Evolutionary conservation across 169 alveolate genomes (phyloP).

Genomic region (Eimeria nieschulzi): DNA sequence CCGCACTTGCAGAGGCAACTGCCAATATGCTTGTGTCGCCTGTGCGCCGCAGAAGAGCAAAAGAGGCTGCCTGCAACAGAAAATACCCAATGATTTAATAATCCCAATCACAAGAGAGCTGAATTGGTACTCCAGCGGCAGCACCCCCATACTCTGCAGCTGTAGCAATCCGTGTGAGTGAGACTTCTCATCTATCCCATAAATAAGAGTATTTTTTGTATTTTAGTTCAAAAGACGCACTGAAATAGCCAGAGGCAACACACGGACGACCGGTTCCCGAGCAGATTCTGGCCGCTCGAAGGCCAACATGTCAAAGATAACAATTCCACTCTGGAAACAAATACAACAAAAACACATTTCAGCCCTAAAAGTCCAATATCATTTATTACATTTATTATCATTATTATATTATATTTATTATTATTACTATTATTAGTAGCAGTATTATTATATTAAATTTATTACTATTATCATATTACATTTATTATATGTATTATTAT

Average conservation of each 20-base stretch:
- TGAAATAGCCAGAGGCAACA: background rate
- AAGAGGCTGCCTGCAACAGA: background rate
- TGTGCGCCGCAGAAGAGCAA: constrained; percentile 23
- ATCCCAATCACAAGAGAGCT: too few relatives aligned
- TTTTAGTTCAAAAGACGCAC: background rate
- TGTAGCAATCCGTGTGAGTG: too few relatives aligned
- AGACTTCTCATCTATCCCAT: too few relatives aligned
- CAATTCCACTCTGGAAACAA: constrained; percentile 2
- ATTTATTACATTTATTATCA: too few relatives aligned
- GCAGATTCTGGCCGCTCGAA: constrained; percentile 12
- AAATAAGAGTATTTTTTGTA: too few relatives aligned
- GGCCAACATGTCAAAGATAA: background rate
- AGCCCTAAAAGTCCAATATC: too few relatives aligned
- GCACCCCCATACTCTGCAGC: background rate
- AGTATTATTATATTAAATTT: background rate
- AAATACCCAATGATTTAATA: too few relatives aligned
- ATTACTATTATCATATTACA: too few relatives aligned
- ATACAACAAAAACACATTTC: too few relatives aligned
- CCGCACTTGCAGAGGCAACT: background rate
- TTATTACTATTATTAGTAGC: background rate
- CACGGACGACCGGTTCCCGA: background rate
- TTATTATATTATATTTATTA: too few relatives aligned
- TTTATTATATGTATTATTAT: too few relatives aligned
- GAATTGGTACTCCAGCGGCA: background rate
- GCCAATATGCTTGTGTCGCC: constrained; percentile 18